A percentile compares a stretch with the other conserved stretches of the same genome.
Conservation (phyloP, 164 flowering plant species). For the Vitis rupestris region DNA sequence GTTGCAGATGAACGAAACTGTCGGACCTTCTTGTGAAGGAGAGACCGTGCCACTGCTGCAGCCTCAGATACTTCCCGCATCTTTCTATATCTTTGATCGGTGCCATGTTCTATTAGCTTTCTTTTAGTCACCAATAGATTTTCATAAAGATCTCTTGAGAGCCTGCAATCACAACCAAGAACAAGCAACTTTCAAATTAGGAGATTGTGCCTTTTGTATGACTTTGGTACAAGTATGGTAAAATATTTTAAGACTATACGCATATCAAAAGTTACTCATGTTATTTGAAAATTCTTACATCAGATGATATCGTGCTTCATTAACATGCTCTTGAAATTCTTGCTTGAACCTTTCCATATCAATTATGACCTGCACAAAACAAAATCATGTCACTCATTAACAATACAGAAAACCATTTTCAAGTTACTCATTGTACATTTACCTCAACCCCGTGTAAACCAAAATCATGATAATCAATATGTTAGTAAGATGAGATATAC, state of each 20-base stretch:
- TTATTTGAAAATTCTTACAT: constrained; percentile 39
- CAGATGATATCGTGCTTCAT: constrained; percentile 50
- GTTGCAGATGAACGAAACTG: constrained; percentile 41
- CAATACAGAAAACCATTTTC: no score
- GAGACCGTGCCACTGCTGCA: constrained; percentile 70
- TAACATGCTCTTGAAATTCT: constrained; percentile 43
- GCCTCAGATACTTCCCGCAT: constrained; percentile 51
- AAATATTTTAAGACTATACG: no score
- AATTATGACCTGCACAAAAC: constrained; percentile 58
- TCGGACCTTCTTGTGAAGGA: constrained; percentile 52
- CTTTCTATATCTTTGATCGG: constrained; percentile 38
- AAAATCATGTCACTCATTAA: no score
- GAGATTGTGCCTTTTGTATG: no score
- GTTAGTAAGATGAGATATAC: not conserved
- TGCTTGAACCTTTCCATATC: constrained; percentile 89
- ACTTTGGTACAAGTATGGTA: no score
- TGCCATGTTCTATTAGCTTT: constrained; percentile 51
- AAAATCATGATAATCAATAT: not conserved
- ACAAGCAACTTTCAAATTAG: not conserved
- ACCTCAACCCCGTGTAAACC: not conserved
- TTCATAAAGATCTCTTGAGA: constrained; percentile 53
- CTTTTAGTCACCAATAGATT: constrained; percentile 42
- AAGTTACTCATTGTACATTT: no score
- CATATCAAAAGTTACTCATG: not conserved
- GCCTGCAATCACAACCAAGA: constrained; percentile 34